Base-by-base conservation (phyloP, 306 rosid genomes). In the Gleditsia sinensis region DNA sequence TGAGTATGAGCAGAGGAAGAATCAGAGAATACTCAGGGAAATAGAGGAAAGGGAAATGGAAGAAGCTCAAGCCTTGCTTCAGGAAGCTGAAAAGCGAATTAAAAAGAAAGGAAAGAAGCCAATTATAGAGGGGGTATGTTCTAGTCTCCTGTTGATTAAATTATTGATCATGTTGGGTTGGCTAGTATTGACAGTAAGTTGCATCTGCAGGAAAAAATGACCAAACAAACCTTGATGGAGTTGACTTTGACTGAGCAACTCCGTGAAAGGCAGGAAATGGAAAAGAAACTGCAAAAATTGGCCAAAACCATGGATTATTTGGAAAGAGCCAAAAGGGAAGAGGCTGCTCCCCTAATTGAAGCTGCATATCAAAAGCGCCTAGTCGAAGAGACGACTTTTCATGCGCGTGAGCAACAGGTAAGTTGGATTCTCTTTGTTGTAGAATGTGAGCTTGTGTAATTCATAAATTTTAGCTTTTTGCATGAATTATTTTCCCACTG, bases 271-370 rank as follows among this genome's bases (percentile, higher is more conserved):
- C 97, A 92, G 74, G 99, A 95, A 71, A 90, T 86, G 97, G 99
- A 92, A 55, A 95, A 95, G 84, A 95, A 95, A 76, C 78, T 92
- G 6, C 93, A 86, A 28, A 95, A 95, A 78, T 72, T 87, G 1
- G 89, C 90, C 1, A 95, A 92, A 65, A 90, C 96, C 9, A 95
- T 95, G 99, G 99, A 95, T 80, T 71, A 86, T 81, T 74, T 88
- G 74, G 99, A 95, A 79, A 90, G 99, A 74, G 99, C 99, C 17
- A 95, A 90, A 82, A 84, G 99, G 74, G 99, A 95, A 75, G 99
- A 88, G 79, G 88, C 96, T 16, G 96, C 98, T 55, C 87, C 99
- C 1, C 70, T 92, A 64, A 91, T 95, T 86, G 97, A 90, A 78
- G 97, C 97, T 79, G 88, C 91, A 2, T 92, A 83, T 88, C 96